Evolutionary conservation across 805 yeast genomes (phyloP).

Genomic region (Candida coquimbonensis): DNA sequence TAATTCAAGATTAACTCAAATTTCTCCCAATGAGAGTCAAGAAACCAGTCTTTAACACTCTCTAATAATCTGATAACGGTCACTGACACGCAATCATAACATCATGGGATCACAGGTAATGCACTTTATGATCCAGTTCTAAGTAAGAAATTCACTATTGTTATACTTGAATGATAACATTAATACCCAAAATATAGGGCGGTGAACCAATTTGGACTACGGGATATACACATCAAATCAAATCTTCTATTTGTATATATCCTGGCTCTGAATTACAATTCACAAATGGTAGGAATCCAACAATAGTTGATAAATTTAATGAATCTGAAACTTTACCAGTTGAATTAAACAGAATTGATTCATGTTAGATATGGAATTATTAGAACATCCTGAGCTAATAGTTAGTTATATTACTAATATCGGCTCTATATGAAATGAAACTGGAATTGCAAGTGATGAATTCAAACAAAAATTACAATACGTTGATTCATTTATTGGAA

Average conservation of each 20-base stretch:
- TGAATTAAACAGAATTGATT: constrained; percentile 51
- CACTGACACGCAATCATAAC: constrained; percentile 45
- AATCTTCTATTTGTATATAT: constrained; percentile 89
- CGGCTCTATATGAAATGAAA: constrained; percentile 69
- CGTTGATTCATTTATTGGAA: constrained; percentile 63
- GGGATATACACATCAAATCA: constrained; percentile 53
- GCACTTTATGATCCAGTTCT: constrained; percentile 60
- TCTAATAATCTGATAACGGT: too few species aligned
- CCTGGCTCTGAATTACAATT: constrained; percentile 82
- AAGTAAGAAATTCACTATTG: constrained; percentile 54
- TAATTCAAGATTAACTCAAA: too few species aligned
- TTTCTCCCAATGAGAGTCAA: constrained; percentile 18
- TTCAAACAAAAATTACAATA: constrained; percentile 45
- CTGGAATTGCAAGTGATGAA: constrained; percentile 60
- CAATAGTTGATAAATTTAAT: constrained; percentile 55
- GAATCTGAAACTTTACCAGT: constrained; percentile 49
- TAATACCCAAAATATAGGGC: constrained; percentile 67
- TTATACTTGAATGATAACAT: constrained; percentile 38
- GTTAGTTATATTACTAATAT: constrained; percentile 75
- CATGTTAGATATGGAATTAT: constrained; percentile 54
- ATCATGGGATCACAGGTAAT: constrained; percentile 86
- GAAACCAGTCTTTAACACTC: constrained; percentile 29
- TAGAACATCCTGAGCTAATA: constrained; percentile 65
- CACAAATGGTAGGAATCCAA: constrained; percentile 36
- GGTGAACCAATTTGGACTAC: constrained; percentile 89